These are phyloP conservation scores for Reticulascus tulasneorum DNA, from an alignment of 2,329 filamentous ascomycete genomes.

Conservation along the genomic window DNA sequence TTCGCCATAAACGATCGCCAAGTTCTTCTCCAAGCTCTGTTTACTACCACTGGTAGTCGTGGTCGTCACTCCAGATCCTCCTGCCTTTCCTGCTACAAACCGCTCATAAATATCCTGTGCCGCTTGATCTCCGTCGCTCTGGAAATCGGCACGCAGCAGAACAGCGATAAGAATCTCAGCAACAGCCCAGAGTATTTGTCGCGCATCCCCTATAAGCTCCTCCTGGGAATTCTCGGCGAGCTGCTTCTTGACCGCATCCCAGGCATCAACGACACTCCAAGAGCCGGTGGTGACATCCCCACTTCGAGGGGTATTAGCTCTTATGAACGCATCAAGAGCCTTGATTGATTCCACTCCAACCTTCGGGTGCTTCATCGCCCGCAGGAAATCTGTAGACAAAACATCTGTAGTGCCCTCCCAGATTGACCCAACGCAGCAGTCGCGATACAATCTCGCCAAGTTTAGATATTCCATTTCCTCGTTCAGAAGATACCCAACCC, in stretches of 20 bases:
- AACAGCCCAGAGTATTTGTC: constrained; percentile 37
- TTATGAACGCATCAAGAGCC: constrained; percentile 37
- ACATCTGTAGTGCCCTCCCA: constrained; percentile 75
- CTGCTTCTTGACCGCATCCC: constrained; percentile 33
- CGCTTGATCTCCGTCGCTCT: constrained; percentile 29
- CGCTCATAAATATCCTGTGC: constrained; percentile 37
- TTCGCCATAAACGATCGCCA: constrained; percentile 33
- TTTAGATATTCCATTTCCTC: constrained; percentile 58
- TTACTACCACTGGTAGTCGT: too few species aligned
- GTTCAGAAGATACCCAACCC: constrained; percentile 64
- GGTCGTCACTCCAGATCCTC: constrained; percentile 18
- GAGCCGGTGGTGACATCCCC: constrained; percentile 4
- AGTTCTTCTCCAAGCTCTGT: constrained; percentile 22
- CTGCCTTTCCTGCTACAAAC: too few species aligned
- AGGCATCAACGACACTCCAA: constrained; percentile 30
- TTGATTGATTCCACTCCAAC: constrained; percentile 31
- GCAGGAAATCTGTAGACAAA: constrained; percentile 38
- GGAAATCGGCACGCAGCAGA: constrained; percentile 38
- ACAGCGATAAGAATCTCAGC: constrained; percentile 40
- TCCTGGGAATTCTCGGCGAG: constrained; percentile 30
- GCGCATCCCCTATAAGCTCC: constrained; percentile 41
- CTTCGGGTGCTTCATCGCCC: constrained; percentile 41
- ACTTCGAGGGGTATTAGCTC: constrained; percentile 18
- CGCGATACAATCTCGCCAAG: constrained; percentile 61
- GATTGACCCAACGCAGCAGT: constrained; percentile 60